A percentile compares a stretch with the other conserved stretches of the same genome.
Evolutionary conservation across 2,329 filamentous ascomycete genomes (phyloP).

Genomic region (Trichophyton equinum): DNA sequence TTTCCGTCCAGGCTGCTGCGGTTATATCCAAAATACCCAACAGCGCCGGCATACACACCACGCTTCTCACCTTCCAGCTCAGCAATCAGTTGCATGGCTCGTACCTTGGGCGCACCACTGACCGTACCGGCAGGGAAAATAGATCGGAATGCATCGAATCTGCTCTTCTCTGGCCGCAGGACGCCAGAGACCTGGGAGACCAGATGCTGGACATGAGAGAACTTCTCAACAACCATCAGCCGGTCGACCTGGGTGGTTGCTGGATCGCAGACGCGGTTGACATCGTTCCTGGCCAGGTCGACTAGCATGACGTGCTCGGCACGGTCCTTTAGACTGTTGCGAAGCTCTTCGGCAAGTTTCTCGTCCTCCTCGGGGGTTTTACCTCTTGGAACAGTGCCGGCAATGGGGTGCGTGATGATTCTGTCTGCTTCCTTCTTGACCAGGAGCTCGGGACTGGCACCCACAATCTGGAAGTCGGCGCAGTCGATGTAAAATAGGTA

Average conservation of each 20-base stretch:
- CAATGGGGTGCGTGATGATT: conserved; percentile 93
- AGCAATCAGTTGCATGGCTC: conserved; percentile 92
- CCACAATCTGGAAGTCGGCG: conserved; percentile 83
- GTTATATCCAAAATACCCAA: conserved; percentile 90
- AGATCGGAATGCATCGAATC: conserved; percentile 89
- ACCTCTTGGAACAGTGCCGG: conserved; percentile 84
- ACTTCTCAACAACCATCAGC: conserved; percentile 86
- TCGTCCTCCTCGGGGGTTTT: conserved; percentile 70
- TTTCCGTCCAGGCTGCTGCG: conserved; percentile 52
- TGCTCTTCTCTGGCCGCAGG: conserved; percentile 67
- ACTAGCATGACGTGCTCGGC: conserved; percentile 97
- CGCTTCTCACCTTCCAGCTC: conserved; percentile 90
- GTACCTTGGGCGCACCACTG: conserved; percentile 87
- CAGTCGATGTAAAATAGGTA: conserved; percentile 97
- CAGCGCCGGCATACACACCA: conserved; percentile 88
- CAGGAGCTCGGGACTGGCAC: conserved; percentile 85
- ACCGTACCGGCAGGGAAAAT: conserved; percentile 97
- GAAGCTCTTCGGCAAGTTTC: conserved; percentile 61
- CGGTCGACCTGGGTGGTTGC: conserved; percentile 80
- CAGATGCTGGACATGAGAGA: conserved; percentile 94
- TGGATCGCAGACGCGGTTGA: conserved; percentile 91
- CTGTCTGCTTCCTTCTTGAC: conserved; percentile 79
- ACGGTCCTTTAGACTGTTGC: conserved; percentile 74
- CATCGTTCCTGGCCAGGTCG: conserved; percentile 87
- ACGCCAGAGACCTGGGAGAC: conserved; percentile 91